phyloP scores from a whole-genome alignment of 352 stramenopile species.

The Phytophthora capsici region DNA sequence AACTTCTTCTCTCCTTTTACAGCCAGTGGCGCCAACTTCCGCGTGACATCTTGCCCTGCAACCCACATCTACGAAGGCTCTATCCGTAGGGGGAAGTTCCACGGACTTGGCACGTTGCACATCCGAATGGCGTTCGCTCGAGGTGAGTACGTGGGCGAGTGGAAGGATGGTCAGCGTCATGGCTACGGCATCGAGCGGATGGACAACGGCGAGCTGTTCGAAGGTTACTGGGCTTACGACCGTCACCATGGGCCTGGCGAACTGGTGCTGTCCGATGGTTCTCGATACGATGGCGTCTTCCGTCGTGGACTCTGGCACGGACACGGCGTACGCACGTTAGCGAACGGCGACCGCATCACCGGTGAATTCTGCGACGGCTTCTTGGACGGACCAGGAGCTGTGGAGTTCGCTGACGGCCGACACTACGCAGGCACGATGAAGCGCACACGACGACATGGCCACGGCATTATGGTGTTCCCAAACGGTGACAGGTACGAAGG shows the following conservation, averaged over 20 bases:
- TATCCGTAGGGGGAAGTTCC: conserved; percentile 64
- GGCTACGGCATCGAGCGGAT: conserved; percentile 86
- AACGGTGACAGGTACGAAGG: conserved; percentile 93
- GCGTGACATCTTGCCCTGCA: conserved; percentile 54
- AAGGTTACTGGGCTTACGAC: conserved; percentile 78
- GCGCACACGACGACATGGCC: conserved; percentile 70
- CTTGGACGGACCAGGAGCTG: conserved; percentile 58
- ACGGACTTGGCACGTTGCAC: conserved; percentile 74
- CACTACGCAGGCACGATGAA: conserved; percentile 73
- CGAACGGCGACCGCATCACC: conserved; percentile 64
- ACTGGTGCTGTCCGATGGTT: conserved; percentile 71
- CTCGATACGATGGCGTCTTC: conserved; percentile 72
- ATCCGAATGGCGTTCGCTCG: conserved; percentile 65
- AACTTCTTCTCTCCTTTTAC: conserved; percentile 86
- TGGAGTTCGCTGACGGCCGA: conserved; percentile 74
- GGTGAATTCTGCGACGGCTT: conserved; percentile 66
- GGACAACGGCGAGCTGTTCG: conserved; percentile 75
- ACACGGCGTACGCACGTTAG: conserved; percentile 63
- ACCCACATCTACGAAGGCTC: conserved; percentile 62
- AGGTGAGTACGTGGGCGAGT: conserved; percentile 86
- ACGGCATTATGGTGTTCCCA: conserved; percentile 82
- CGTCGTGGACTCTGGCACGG: conserved; percentile 77
- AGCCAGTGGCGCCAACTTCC: conserved; percentile 60
- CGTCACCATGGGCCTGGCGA: conserved; percentile 73
- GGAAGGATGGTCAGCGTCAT: conserved; percentile 77